Conservation (phyloP, 2,329 filamentous ascomycete species). For the Ascochyta viciae-villosae region DNA sequence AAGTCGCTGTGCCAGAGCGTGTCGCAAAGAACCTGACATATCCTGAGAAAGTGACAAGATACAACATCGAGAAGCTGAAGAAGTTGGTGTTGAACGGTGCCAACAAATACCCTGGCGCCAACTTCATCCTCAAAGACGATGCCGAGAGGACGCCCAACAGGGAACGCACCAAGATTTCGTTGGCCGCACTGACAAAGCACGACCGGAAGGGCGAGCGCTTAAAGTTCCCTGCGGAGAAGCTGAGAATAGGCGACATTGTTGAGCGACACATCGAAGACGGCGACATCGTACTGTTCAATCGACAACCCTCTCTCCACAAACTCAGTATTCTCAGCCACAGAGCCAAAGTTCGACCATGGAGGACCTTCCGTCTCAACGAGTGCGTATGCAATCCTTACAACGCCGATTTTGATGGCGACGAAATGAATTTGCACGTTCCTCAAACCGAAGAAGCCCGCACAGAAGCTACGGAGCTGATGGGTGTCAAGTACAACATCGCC, state of each 20-base stretch:
- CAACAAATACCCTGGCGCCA: conserved; percentile 84
- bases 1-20: conserved; percentile 88
- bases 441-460: conserved; percentile 96
- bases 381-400: conserved; percentile 99
- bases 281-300: conserved; percentile 96
- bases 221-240: conserved; percentile 72
- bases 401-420: conserved; percentile 97
- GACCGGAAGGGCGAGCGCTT: conserved; percentile 63
- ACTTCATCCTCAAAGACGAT: conserved; percentile 74
- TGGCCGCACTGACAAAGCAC: conserved; percentile 61
- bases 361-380: conserved; percentile 95
- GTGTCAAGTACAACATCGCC: conserved; percentile 93
- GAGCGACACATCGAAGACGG: conserved; percentile 95
- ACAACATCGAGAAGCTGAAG: conserved; percentile 84
- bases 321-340: conserved; percentile 97
- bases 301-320: conserved; percentile 96
- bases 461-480: conserved; percentile 96
- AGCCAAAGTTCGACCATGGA: conserved; percentile 91
- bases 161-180: conserved; percentile 68
- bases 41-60: conserved; percentile 82
- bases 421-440: conserved; percentile 98
- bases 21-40: conserved; percentile 98
- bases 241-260: conserved; percentile 85
- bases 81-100: conserved; percentile 77
- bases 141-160: conserved; percentile 53